Evolutionary conservation across 1,284 basidiomycete genomes (phyloP).

Genomic region (Naganishia cerealis): DNA sequence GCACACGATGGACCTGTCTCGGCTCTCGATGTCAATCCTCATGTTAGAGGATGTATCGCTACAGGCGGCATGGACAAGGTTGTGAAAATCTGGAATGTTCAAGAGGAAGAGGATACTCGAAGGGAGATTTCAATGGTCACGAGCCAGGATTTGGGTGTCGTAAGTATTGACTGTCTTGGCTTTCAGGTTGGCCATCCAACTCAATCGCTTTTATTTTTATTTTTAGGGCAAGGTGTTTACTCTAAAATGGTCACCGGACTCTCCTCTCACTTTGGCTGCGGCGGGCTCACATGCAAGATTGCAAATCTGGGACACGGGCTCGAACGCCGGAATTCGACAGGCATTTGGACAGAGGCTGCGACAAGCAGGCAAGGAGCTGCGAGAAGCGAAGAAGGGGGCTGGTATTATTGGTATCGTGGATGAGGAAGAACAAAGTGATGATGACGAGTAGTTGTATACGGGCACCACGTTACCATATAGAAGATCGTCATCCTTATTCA

Average conservation of each 20-base stretch:
- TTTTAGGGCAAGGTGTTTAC: constrained; percentile 91
- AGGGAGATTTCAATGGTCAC: constrained; percentile 82
- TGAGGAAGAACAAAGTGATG: constrained; percentile 36
- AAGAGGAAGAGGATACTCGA: constrained; percentile 65
- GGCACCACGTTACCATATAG: background rate
- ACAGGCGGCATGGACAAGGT: constrained; percentile 92
- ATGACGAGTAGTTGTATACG: constrained; percentile 29
- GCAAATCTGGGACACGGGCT: constrained; percentile 89
- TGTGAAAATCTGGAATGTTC: constrained; percentile 92
- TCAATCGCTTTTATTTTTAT: background rate
- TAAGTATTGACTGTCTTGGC: constrained; percentile 56
- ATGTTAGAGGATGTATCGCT: constrained; percentile 83
- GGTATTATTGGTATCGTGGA: constrained; percentile 37
- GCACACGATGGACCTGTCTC: constrained; percentile 96
- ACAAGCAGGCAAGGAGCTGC: constrained; percentile 66
- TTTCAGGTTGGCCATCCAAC: background rate
- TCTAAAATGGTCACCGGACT: constrained; percentile 84
- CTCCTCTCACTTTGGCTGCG: constrained; percentile 88
- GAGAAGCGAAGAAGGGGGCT: constrained; percentile 61
- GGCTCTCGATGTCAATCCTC: constrained; percentile 84
- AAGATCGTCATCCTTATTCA: background rate
- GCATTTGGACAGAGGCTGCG: constrained; percentile 72
- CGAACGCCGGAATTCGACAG: constrained; percentile 73
- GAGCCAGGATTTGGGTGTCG: constrained; percentile 86
- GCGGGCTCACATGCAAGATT: constrained; percentile 89